Evolutionary conservation across 202 grass and related monocot species (phyloP).

Genomic region (Musa balbisiana): DNA sequence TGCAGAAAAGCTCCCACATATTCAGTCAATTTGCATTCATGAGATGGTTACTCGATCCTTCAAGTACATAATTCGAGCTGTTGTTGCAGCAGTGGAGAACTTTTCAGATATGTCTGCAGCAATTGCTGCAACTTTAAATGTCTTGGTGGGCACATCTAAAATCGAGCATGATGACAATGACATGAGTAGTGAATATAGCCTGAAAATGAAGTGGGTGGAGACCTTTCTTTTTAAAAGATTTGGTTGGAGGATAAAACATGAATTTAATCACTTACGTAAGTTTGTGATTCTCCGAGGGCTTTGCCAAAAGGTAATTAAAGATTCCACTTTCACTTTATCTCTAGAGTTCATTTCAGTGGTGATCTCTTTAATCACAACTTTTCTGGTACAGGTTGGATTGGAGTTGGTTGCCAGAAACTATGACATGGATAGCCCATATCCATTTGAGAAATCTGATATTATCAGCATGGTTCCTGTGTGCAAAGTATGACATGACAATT

Average conservation of each 20-base stretch:
- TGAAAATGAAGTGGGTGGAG: constrained; percentile 69
- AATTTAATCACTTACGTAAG: constrained; percentile 83
- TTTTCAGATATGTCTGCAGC: constrained; percentile 58
- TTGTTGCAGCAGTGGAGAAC: constrained; percentile 72
- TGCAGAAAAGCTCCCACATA: constrained; percentile 86
- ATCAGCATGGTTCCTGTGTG: constrained; percentile 86
- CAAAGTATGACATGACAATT: constrained; percentile 54
- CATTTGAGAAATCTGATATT: constrained; percentile 94
- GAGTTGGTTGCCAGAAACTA: constrained; percentile 94
- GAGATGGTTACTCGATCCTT: constrained; percentile 98
- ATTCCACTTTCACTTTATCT: constrained; percentile 20
- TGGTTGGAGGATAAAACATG: constrained; percentile 67
- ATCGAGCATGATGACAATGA: constrained; percentile 34
- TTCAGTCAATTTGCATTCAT: constrained; percentile 99
- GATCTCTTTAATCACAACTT: not conserved
- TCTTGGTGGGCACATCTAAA: constrained; percentile 62
- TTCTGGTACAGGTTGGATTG: constrained; percentile 64
- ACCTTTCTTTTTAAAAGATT: constrained; percentile 85
- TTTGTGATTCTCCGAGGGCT: constrained; percentile 84
- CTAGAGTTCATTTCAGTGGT: constrained; percentile 17
- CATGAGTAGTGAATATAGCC: constrained; percentile 40
- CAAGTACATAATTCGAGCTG: constrained; percentile 84
- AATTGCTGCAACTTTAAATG: constrained; percentile 84
- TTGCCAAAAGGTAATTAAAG: constrained; percentile 73
- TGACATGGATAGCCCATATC: constrained; percentile 81